Conservation (phyloP, 768 basidiomycete species). For the Xerocomus potaroensis region DNA sequence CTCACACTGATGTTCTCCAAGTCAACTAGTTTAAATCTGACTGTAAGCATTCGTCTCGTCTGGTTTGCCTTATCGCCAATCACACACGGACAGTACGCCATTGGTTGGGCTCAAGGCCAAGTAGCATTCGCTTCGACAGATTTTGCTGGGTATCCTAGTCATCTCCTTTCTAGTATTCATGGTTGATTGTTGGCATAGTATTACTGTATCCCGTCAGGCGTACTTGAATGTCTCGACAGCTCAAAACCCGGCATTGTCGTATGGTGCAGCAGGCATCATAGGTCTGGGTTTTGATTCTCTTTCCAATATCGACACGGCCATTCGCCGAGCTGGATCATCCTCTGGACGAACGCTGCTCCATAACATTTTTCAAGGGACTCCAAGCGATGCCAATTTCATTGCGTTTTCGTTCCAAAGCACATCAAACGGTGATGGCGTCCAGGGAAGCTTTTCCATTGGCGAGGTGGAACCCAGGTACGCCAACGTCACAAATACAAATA, state of each 20-base stretch:
- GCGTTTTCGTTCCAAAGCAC: slow-evolving; percentile 69
- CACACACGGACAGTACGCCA: slow-evolving; percentile 55
- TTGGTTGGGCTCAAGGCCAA: slow-evolving; percentile 71
- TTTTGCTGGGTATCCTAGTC: slow-evolving; percentile 60
- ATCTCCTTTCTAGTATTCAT: slow-evolving; percentile 3
- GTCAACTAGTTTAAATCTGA: slow-evolving; percentile 51
- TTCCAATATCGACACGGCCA: slow-evolving; percentile 60
- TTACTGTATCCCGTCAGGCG: slow-evolving; percentile 65
- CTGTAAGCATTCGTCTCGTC: slow-evolving; percentile 36
- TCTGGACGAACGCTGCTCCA: slow-evolving; percentile 68
- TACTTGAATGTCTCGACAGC: slow-evolving; percentile 60
- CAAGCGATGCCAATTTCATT: slow-evolving; percentile 72
- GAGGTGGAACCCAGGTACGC: slow-evolving; percentile 64
- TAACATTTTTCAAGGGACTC: slow-evolving; percentile 70
- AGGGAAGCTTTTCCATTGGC: slow-evolving; percentile 72
- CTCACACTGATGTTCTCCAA: slow-evolving; percentile 20
- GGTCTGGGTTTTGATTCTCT: slow-evolving; percentile 78
- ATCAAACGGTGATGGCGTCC: slow-evolving; percentile 48
- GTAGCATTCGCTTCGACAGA: slow-evolving; percentile 58
- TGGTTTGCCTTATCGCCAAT: neutral
- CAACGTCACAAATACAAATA: slow-evolving; percentile 49
- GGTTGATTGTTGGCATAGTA: slow-evolving; percentile 35
- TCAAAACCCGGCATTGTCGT: slow-evolving; percentile 68
- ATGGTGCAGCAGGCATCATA: slow-evolving; percentile 66
- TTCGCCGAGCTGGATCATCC: slow-evolving; percentile 55